Evolutionary conservation across 805 yeast species (phyloP).

Genomic region (Saccharomycopsis selenospora): DNA sequence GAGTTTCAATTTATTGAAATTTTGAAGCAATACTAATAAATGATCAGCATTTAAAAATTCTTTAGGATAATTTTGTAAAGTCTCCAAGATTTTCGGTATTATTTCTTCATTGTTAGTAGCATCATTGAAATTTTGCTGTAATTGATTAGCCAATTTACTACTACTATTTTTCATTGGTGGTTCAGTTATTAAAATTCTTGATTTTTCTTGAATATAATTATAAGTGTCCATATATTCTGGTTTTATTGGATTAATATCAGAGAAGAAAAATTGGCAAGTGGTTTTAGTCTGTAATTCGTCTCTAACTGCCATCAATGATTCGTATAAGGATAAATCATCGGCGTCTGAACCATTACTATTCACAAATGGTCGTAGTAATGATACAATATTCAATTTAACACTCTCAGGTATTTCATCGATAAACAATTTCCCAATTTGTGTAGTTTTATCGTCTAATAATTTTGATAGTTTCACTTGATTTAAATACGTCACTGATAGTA

Average conservation of each 20-base stretch:
- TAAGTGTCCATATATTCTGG: conserved; percentile 1
- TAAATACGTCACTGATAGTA: neutral
- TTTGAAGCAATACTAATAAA: neutral
- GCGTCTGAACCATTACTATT: too few species aligned
- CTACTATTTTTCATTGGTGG: neutral
- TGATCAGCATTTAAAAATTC: conserved; percentile 6
- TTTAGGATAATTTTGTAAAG: neutral
- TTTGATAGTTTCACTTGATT: neutral
- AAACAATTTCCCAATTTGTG: neutral
- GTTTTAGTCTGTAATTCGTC: neutral
- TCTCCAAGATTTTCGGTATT: neutral
- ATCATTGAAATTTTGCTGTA: neutral
- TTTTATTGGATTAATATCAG: neutral
- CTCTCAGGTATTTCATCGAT: neutral
- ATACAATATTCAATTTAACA: neutral
- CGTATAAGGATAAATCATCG: neutral
- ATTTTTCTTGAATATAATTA: neutral
- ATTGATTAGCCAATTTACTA: neutral
- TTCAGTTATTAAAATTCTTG: neutral
- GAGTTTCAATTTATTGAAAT: conserved; percentile 1
- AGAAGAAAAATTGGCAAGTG: neutral
- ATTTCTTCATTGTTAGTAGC: neutral
- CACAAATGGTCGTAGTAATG: neutral
- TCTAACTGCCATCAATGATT: neutral
- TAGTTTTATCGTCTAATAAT: neutral